phyloP scores from a whole-genome alignment of 495 filamentous ascomycete species.

The Filosporella fistucella region DNA sequence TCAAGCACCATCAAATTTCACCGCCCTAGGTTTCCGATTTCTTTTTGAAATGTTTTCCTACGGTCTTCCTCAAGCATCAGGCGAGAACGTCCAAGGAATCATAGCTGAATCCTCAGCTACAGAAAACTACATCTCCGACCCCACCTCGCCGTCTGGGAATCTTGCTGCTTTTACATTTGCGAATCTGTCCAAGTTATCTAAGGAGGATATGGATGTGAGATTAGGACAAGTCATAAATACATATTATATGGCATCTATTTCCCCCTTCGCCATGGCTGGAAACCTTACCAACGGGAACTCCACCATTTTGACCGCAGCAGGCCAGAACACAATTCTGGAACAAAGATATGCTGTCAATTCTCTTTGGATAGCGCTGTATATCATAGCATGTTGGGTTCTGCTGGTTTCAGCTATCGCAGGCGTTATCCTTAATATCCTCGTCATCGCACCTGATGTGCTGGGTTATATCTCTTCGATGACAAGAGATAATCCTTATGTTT shows the following conservation, averaged over 20 bases:
- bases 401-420: slow-evolving; percentile 6
- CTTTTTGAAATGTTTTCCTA: too few relatives aligned
- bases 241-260: slow-evolving; percentile 7
- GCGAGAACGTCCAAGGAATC: not conserved
- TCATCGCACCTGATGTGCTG: slow-evolving; percentile 3
- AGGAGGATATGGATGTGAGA: slow-evolving; percentile 12
- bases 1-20: slow-evolving; percentile 2
- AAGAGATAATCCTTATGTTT: slow-evolving; percentile 4
- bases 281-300: too few relatives aligned
- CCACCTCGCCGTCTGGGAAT: slow-evolving; percentile 3
- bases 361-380: slow-evolving; percentile 6
- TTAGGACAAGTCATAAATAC: slow-evolving; percentile 17
- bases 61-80: too few relatives aligned
- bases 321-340: too few relatives aligned
- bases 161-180: slow-evolving; percentile 5
- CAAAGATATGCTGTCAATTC: not conserved
- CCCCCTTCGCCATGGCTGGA: slow-evolving; percentile 2
- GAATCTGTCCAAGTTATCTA: too few relatives aligned
- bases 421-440: not conserved
- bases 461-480: slow-evolving; percentile 7
- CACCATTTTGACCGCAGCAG: not conserved
- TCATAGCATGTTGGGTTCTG: slow-evolving; percentile 3
- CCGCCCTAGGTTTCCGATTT: slow-evolving; percentile 3
- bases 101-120: slow-evolving; percentile 1
- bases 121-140: slow-evolving; percentile 16